Percentiles rank a stretch among this genome's conserved stretches.
Conservation (phyloP, 73 alveolate genomes). For the Paraurostyla sp. region DNA sequence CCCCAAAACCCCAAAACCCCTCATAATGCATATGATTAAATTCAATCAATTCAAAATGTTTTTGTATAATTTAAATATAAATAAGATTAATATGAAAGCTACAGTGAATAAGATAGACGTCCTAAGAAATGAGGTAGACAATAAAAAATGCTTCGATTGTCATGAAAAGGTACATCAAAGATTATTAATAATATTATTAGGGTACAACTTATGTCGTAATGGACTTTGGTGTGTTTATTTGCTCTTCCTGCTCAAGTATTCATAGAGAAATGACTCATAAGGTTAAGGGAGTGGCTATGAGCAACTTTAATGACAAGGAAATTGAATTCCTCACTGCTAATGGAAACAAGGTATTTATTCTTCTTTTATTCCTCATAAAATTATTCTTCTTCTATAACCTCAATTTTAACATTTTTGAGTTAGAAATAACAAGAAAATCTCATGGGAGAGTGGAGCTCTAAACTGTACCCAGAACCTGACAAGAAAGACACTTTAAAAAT, state of each 20-base stretch:
- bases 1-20: conserved; percentile 49
- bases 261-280: conserved; percentile 92
- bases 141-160: conserved; percentile 88
- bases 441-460: conserved; percentile 69
- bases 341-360: conserved; percentile 74
- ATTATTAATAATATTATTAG: neutral
- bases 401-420: neutral
- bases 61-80: neutral
- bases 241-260: conserved; percentile 92
- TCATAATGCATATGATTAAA: neutral
- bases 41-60: neutral
- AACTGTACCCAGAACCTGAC: conserved; percentile 77
- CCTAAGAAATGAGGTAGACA: conserved; percentile 72
- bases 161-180: conserved; percentile 67
- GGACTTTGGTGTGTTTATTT: conserved; percentile 92
- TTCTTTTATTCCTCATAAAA: neutral
- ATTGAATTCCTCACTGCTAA: conserved; percentile 77
- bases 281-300: conserved; percentile 94
- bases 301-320: conserved; percentile 88
- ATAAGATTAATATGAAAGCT: neutral
- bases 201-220: conserved; percentile 90
- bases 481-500: conserved; percentile 52
- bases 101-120: conserved; percentile 40
- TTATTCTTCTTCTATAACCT: neutral
- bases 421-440: conserved; percentile 62